Conservation (phyloP, 2,329 filamentous ascomycete species). For the Nectriaceae sp. region DNA sequence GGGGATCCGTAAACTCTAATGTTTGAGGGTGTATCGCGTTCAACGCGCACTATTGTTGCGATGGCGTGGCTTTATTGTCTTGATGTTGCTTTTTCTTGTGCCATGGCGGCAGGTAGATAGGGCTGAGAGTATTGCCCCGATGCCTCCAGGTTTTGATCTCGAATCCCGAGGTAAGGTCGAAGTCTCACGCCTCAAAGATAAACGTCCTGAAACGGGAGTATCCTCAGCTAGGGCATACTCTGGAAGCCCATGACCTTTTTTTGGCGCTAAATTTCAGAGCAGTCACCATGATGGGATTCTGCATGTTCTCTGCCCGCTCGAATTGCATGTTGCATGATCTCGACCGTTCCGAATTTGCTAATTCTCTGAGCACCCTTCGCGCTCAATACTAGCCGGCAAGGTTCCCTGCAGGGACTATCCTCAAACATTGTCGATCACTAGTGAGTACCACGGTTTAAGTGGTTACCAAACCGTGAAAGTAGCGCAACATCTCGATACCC, state of each 20-base stretch:
- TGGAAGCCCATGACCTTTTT: not conserved
- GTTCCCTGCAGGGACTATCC: constrained; percentile 5
- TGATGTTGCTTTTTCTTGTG: not conserved
- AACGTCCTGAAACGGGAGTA: too few species aligned
- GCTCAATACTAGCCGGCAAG: constrained; percentile 6
- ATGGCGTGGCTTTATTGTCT: not conserved
- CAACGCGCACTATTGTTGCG: not conserved
- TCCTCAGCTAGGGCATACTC: too few species aligned
- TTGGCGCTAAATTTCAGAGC: not conserved
- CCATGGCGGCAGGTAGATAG: not conserved
- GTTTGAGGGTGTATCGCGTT: not conserved
- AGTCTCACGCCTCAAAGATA: too few species aligned
- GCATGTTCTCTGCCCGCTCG: not conserved
- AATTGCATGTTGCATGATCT: not conserved
- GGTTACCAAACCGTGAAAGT: constrained; percentile 2
- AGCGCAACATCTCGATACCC: constrained; percentile 2
- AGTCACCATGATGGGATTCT: not conserved
- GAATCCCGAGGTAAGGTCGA: too few species aligned
- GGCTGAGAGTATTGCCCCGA: not conserved
- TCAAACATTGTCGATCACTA: constrained; percentile 13
- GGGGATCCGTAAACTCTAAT: not conserved
- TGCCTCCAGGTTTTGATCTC: too few species aligned
- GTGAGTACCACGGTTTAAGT: constrained; percentile 10
- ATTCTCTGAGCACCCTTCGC: not conserved
- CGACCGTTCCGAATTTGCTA: not conserved